Base-by-base conservation (phyloP, 2,329 filamentous ascomycete genomes). In the Ophiostoma himal-ulmi region DNA sequence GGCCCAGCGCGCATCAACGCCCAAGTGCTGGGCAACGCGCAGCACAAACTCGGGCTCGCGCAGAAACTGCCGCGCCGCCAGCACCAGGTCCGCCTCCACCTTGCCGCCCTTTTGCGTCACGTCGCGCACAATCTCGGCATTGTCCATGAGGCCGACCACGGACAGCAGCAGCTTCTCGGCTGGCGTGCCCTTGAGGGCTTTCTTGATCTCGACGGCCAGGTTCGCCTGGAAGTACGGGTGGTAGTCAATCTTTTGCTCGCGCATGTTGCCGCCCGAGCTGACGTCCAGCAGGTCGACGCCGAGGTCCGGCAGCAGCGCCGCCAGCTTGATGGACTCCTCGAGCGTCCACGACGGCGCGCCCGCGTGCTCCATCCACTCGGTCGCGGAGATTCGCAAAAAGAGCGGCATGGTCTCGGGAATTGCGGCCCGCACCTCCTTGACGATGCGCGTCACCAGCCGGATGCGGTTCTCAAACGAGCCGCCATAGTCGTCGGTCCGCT, bases 201-300 rank as follows among this genome's bases (percentile, higher is more conserved):
- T 83, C 76, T 94, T 92, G 73, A 96, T 87, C 41, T 84, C 82
- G 66, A 88, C 86, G 0, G 92, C 90, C 70, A 95, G 87, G 57
- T 89, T 87, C 30, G 89, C 85, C 81, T 96, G 93, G 82, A 91
- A 94, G 54, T 84, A 86, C 1, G 89, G 87, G 64, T 86, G 84
- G 14, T 83, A 75, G 26, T 85, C 79, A 73, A 92, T 86, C 77
- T 88, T 82, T 77, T 91, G 88, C 64, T 79, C 78, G 48, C 82
- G 79, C 77, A 88, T 85, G 77, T 91, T 91, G 54, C 91, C 94
- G 44, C 89, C 92, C 0, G 88, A 89, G 75, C 89, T 93, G 71
- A 96, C 87, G 78, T 97, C 94, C 39, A 97, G 83, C 20, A 96
- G 82, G 77, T 97, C 94, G 62, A 97, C 85, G 39, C 94, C 94